These are phyloP conservation scores for Nakaseomyces sp. DNA, from an alignment of 1,139 yeast genomes.

Conservation along the genomic window DNA sequence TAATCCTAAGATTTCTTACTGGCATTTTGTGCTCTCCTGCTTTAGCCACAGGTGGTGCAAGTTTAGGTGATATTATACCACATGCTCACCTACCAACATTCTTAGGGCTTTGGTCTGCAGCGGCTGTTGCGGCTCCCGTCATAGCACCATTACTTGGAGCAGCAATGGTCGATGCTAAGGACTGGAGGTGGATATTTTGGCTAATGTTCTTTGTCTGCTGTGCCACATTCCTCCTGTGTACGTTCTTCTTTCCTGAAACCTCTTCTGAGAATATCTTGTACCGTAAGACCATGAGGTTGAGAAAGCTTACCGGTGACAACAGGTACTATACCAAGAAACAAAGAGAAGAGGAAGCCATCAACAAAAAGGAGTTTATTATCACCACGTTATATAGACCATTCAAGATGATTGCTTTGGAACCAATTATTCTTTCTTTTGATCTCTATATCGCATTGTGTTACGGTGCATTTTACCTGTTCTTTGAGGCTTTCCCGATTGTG, in stretches of 20 bases:
- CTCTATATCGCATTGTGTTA: conserved; percentile 45
- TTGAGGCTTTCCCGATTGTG: conserved; percentile 55
- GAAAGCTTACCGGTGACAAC: conserved; percentile 40
- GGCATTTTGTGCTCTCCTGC: conserved; percentile 54
- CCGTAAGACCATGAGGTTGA: conserved; percentile 40
- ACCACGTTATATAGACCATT: conserved; percentile 46
- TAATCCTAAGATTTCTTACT: conserved; percentile 43
- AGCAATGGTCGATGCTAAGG: conserved; percentile 38
- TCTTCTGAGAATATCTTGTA: conserved; percentile 38
- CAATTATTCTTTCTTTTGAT: conserved; percentile 19
- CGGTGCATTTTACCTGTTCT: conserved; percentile 47
- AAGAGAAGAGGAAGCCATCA: not conserved
- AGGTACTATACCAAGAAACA: conserved; percentile 29
- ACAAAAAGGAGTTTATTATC: conserved; percentile 27
- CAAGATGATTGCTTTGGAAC: conserved; percentile 32
- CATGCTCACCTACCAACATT: conserved; percentile 37
- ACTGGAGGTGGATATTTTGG: conserved; percentile 45
- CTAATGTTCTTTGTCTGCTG: conserved; percentile 36
- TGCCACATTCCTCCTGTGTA: conserved; percentile 33
- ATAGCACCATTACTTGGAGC: conserved; percentile 57
- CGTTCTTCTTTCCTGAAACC: conserved; percentile 44
- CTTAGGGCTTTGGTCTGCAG: conserved; percentile 43
- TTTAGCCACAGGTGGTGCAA: conserved; percentile 51
- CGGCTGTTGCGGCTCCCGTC: conserved; percentile 52
- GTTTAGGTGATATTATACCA: conserved; percentile 45